Conservation (phyloP, 495 filamentous ascomycete species). For the Neurospora sp. region DNA sequence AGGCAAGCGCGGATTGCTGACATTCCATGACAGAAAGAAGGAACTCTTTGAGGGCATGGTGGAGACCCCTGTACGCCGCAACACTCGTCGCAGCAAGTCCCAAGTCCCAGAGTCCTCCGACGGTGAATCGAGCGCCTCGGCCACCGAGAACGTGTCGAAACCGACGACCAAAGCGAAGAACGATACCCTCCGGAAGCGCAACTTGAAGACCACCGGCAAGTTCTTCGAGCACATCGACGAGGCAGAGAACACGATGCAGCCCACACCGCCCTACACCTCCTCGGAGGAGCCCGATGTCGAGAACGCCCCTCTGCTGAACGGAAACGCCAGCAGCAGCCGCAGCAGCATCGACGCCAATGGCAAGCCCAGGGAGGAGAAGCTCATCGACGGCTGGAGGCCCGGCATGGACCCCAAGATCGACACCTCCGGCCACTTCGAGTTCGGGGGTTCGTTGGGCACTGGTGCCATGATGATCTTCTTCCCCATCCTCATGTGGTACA, state of each 20-base stretch:
- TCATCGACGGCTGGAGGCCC: conserved; percentile 58
- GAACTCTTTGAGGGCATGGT: conserved; percentile 44
- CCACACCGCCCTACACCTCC: conserved; percentile 16
- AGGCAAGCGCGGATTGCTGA: background rate
- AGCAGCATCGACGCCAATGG: conserved; percentile 15
- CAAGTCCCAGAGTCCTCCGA: conserved; percentile 33
- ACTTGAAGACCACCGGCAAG: conserved; percentile 20
- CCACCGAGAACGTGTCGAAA: conserved; percentile 9
- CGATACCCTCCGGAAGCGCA: conserved; percentile 22
- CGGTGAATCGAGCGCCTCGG: conserved; percentile 32
- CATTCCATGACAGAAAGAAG: conserved; percentile 29
- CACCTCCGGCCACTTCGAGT: conserved; percentile 73
- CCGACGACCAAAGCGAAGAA: conserved; percentile 2
- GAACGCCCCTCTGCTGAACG: conserved; percentile 13
- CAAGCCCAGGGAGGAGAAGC: conserved; percentile 24
- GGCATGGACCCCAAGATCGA: conserved; percentile 71
- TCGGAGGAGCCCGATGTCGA: conserved; percentile 20
- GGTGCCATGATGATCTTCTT: conserved; percentile 83
- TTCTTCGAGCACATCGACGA: conserved; percentile 37
- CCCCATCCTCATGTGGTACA: conserved; percentile 92
- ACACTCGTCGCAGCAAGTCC: conserved; percentile 31
- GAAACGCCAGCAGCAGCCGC: conserved; percentile 15
- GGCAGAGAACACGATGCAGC: conserved; percentile 14
- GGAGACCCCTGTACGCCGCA: conserved; percentile 32
- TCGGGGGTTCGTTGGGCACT: conserved; percentile 74